These are phyloP conservation scores for Hamamelis virginiana DNA, from an alignment of 164 flowering plant genomes.

Conservation along the genomic window DNA sequence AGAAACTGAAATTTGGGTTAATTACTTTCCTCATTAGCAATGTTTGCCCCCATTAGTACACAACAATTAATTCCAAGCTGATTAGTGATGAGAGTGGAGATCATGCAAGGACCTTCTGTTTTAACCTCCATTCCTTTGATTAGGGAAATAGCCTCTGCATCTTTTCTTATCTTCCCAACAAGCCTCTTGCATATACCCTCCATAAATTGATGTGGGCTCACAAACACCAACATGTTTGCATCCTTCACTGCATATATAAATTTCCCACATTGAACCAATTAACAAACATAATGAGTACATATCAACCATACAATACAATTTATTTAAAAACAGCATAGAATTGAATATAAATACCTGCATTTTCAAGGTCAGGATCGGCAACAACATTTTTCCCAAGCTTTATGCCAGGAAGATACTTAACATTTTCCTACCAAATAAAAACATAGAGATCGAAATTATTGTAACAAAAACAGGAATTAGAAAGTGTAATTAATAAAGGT, in stretches of 20 bases:
- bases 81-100: constrained; percentile 69
- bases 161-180: constrained; percentile 62
- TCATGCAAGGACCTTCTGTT: constrained; percentile 91
- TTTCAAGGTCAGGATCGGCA: constrained; percentile 84
- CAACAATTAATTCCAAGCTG: constrained; percentile 78
- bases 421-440: constrained; percentile 65
- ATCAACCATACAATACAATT: not conserved
- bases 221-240: constrained; percentile 90
- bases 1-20: not conserved
- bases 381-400: constrained; percentile 95
- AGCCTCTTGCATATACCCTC: constrained; percentile 82
- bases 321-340: not conserved
- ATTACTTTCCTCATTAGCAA: constrained; percentile 88
- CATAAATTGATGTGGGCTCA: constrained; percentile 95
- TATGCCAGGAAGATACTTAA: constrained; percentile 89
- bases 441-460: not conserved
- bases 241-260: constrained; percentile 60
- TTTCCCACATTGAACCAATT: constrained; percentile 11
- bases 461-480: not conserved
- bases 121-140: constrained; percentile 97
- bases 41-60: constrained; percentile 97
- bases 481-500: constrained; percentile 1
- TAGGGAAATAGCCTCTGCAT: constrained; percentile 77
- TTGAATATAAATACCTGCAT: constrained; percentile 58
- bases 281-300: not conserved